Base-by-base conservation (phyloP, 352 stramenopile genomes). In the Blastocystis sp. region DNA sequence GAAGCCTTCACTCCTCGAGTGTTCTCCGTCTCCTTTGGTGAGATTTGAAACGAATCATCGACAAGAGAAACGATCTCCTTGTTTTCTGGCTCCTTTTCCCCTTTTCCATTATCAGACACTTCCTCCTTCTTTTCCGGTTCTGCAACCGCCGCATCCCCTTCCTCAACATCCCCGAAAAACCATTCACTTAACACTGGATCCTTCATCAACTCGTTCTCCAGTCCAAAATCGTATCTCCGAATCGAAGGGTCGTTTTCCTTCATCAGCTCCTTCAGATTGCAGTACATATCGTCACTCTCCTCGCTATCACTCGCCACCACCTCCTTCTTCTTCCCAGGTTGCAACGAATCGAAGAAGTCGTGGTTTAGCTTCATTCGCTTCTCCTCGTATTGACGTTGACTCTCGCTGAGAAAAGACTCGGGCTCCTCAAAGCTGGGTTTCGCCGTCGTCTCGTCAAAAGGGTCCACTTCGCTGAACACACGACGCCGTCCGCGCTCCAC, bases 221-320 rank as follows among this genome's bases (percentile, higher is more conserved):
- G 8, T 64, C 42, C n/a, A 42, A 51, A 24, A 18, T 34, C 38
- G 29, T 73, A 85, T 29, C 36, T 14, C 16, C 40, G 38, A 2
- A 85, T 38, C 0, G 75, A 77, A 36, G 59, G 57, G 27, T 77
- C 75, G 34, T 75, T 27, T 29, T 9, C 40, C 42, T 32, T 75
- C 42, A 85, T 67, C n/a, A 85, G 24, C 29, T 85, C 64, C 9
- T 54, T 77, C 40, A 81, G n/a, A 61, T 81, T 27, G 24, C 24
- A 29, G 27, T 81, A 81, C 3, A 34, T 61, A 27, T 32, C 46
- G 8, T 64, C 40, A 1, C 18, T 27, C 4, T 32, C 53, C 36
- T 77, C 75, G n/a, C 73, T 32, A 18, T 77, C 64, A n/a, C n/a
- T n/a, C n/a, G n/a, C n/a, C n/a, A n/a, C n/a, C n/a, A n/a, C n/a